These are phyloP conservation scores for Strobilomyces dryophilus DNA, from an alignment of 768 basidiomycete genomes.

Conservation along the genomic window DNA sequence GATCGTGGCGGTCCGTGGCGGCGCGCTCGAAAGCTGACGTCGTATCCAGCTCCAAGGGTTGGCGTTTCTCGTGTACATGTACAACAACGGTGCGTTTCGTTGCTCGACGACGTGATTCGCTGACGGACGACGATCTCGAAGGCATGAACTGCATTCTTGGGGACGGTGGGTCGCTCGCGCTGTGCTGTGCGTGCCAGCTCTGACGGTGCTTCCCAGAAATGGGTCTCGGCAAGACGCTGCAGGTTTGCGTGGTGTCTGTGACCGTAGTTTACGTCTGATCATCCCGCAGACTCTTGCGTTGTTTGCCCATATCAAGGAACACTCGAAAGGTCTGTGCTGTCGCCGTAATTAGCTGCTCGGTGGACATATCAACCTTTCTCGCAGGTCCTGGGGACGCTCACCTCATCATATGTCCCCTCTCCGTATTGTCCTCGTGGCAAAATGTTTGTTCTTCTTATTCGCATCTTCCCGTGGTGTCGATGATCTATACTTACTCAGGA, in stretches of 20 bases:
- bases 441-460: slow-evolving; percentile 30
- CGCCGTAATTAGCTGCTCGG: background rate
- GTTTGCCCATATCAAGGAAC: slow-evolving; percentile 64
- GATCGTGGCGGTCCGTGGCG: background rate
- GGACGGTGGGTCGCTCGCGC: slow-evolving; percentile 44
- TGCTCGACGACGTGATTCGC: background rate
- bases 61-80: slow-evolving; percentile 62
- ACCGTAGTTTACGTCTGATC: slow-evolving; percentile 2
- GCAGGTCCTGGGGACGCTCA: slow-evolving; percentile 52
- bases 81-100: slow-evolving; percentile 50
- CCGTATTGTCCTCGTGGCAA: slow-evolving; percentile 59
- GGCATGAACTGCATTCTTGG: slow-evolving; percentile 71
- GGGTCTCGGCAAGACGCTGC: slow-evolving; percentile 65
- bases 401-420: slow-evolving; percentile 70
- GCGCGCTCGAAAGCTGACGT: background rate
- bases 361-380: background rate
- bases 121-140: slow-evolving; percentile 15
- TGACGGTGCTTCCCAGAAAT: slow-evolving; percentile 36
- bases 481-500: slow-evolving; percentile 33
- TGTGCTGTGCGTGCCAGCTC: background rate
- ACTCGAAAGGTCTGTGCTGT: slow-evolving; percentile 34
- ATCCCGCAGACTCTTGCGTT: slow-evolving; percentile 48
- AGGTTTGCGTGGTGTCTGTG: slow-evolving; percentile 30
- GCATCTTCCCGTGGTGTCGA: background rate
- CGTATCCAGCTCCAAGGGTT: slow-evolving; percentile 57